Evolutionary conservation across 78 protist genomes (phyloP).

Genomic region (Dictyostelium discoideum): dicty_2.7 NC_007088.5:7109001-7109500

Average conservation of each 20-base stretch:
- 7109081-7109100: not conserved
- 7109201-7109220: not conserved
- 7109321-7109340: not conserved
- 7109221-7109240: not conserved
- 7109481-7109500: not conserved
- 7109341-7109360: not conserved
- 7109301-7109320: not conserved
- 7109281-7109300: not conserved
- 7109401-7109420: not conserved
- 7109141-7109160: too few relatives aligned
- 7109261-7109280: not conserved
- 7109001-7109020: not conserved
- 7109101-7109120: too few relatives aligned
- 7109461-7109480: not conserved
- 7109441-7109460: not conserved
- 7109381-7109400: not conserved
- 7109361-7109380: not conserved
- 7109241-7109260: not conserved
- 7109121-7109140: too few relatives aligned
- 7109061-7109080: not conserved
- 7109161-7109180: too few relatives aligned
- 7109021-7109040: not conserved
- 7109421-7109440: not conserved
- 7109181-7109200: not conserved
- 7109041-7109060: not conserved